Conservation (phyloP, 768 basidiomycete genomes). For the Cantharellus anzutake region DNA sequence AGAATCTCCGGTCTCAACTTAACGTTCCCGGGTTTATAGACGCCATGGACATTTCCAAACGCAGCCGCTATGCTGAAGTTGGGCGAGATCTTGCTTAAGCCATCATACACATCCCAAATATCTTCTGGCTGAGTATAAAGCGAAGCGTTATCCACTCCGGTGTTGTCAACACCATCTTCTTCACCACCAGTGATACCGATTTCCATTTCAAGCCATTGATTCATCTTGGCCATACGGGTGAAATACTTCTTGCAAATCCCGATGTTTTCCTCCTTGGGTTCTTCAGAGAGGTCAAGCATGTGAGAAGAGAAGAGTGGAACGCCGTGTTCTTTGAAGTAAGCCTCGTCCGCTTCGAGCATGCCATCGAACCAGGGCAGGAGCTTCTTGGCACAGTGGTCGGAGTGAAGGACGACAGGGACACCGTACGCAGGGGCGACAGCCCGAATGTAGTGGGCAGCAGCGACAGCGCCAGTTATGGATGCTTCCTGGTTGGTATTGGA, state of each 20-base stretch:
- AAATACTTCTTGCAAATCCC: slow-evolving; percentile 87
- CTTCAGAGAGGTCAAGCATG: slow-evolving; percentile 33
- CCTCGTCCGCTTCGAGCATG: slow-evolving; percentile 93
- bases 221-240: slow-evolving; percentile 78
- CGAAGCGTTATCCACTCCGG: slow-evolving; percentile 76
- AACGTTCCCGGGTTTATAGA: slow-evolving; percentile 99
- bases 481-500: slow-evolving; percentile 91
- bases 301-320: slow-evolving; percentile 23
- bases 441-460: slow-evolving; percentile 84
- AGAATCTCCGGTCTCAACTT: slow-evolving; percentile 80
- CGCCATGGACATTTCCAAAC: slow-evolving; percentile 98
- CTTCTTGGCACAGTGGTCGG: slow-evolving; percentile 96
- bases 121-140: slow-evolving; percentile 98
- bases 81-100: slow-evolving; percentile 67
- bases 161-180: slow-evolving; percentile 99
- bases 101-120: slow-evolving; percentile 75
- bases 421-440: slow-evolving; percentile 79
- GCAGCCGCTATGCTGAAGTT: slow-evolving; percentile 97
- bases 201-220: slow-evolving; percentile 99
- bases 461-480: slow-evolving; percentile 78
- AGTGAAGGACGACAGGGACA: slow-evolving; percentile 92
- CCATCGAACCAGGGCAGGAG: slow-evolving; percentile 98
- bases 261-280: slow-evolving; percentile 73
- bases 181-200: slow-evolving; percentile 99
- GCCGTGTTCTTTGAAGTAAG: slow-evolving; percentile 68